phyloP scores from a whole-genome alignment of 257 asterid genomes.

The Capsicum baccatum region DNA sequence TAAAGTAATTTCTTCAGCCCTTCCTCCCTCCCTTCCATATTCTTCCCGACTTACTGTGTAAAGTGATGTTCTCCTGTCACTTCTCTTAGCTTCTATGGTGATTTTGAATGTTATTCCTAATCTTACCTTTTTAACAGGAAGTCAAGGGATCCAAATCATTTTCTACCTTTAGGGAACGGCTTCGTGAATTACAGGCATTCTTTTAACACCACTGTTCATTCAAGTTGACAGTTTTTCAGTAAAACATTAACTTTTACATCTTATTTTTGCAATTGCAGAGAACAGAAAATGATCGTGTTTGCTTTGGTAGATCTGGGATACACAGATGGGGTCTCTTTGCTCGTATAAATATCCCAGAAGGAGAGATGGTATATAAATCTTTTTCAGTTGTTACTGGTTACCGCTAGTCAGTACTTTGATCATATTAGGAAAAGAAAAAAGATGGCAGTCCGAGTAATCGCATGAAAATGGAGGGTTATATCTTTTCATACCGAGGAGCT shows the following conservation, averaged over 20 bases:
- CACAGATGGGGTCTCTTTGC: constrained; percentile 99
- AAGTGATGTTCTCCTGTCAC: constrained; percentile 20
- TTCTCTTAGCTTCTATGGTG: not conserved
- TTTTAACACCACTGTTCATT: constrained; percentile 28
- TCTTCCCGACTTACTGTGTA: not conserved
- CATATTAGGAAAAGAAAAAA: constrained; percentile 7
- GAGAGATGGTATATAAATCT: constrained; percentile 78
- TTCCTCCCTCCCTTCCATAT: constrained; percentile 32
- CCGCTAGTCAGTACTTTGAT: constrained; percentile 8
- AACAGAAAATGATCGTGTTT: constrained; percentile 88
- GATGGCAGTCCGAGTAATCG: constrained; percentile 5
- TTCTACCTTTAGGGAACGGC: constrained; percentile 86
- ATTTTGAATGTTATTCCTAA: not conserved
- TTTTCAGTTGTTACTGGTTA: not conserved
- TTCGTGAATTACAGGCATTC: constrained; percentile 89
- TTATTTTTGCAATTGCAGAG: constrained; percentile 55
- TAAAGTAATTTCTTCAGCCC: constrained; percentile 49
- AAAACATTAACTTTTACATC: constrained; percentile 22
- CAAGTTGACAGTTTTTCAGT: constrained; percentile 2
- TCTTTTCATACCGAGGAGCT: constrained; percentile 13
- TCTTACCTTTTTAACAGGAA: constrained; percentile 59
- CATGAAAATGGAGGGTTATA: not conserved
- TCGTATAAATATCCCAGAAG: constrained; percentile 80
- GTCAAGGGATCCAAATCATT: constrained; percentile 65
- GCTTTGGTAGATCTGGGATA: constrained; percentile 97